These are phyloP conservation scores for Lentinus polychrous DNA, from an alignment of 1,284 basidiomycete species.

Conservation along the genomic window DNA sequence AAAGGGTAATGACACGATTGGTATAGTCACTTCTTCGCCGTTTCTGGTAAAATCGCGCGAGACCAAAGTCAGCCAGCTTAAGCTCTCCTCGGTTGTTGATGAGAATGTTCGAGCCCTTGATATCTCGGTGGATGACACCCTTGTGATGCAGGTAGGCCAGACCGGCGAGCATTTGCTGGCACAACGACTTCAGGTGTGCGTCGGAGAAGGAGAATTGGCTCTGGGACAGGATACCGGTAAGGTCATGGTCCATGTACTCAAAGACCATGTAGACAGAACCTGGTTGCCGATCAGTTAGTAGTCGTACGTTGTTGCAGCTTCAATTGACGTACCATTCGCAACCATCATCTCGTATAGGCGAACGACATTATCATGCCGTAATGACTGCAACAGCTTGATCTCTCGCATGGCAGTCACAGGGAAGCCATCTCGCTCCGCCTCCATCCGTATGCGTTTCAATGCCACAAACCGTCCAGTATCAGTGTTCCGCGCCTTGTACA, in stretches of 20 bases:
- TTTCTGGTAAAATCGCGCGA: constrained; percentile 96
- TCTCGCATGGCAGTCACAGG: constrained; percentile 99
- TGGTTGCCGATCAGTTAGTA: constrained; percentile 26
- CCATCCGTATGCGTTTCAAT: constrained; percentile 97
- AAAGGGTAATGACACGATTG: constrained; percentile 97
- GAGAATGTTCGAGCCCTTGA: constrained; percentile 99
- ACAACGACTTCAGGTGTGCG: constrained; percentile 92
- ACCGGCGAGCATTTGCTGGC: constrained; percentile 90
- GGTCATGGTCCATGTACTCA: constrained; percentile 99
- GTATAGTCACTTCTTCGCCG: constrained; percentile 90
- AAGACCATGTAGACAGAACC: constrained; percentile 99
- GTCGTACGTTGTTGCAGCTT: constrained; percentile 1
- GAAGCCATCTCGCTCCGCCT: constrained; percentile 95
- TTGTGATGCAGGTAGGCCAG: constrained; percentile 93
- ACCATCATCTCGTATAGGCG: constrained; percentile 97
- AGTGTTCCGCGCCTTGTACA: constrained; percentile 93
- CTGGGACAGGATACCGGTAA: constrained; percentile 93
- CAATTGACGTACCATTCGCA: constrained; percentile 68
- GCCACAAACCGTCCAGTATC: constrained; percentile 77
- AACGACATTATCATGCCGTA: constrained; percentile 88
- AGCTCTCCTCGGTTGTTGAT: constrained; percentile 89
- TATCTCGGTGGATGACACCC: constrained; percentile 94
- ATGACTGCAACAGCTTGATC: constrained; percentile 92
- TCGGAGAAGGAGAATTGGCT: constrained; percentile 79
- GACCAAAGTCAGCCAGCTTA: constrained; percentile 95